A percentile compares a stretch with the other conserved stretches of the same genome.
phyloP scores from a whole-genome alignment of 805 yeast genomes.

The Candida michaelii region DNA sequence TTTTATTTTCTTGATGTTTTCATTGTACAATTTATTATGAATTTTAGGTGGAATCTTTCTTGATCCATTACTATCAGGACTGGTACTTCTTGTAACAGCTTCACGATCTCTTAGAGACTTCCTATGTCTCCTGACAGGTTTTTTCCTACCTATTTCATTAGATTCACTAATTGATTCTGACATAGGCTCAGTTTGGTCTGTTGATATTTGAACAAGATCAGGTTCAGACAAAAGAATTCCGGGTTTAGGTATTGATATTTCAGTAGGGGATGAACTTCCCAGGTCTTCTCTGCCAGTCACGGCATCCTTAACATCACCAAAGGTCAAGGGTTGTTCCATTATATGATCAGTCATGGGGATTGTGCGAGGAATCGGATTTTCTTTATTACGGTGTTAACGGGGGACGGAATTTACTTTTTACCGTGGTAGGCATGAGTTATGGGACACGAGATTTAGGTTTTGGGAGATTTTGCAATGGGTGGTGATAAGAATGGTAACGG shows the following conservation, averaged over 20 bases:
- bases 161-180: neutral
- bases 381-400: too few relatives aligned
- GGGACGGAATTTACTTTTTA: too few relatives aligned
- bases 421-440: too few relatives aligned
- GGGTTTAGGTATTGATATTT: neutral
- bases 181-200: neutral
- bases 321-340: conserved; percentile 7
- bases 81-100: conserved; percentile 10
- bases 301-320: conserved; percentile 4
- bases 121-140: conserved; percentile 12
- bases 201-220: neutral
- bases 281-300: neutral
- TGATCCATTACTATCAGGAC: conserved; percentile 15
- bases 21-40: conserved; percentile 31
- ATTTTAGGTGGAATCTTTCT: conserved; percentile 24
- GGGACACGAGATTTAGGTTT: too few relatives aligned
- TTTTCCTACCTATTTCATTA: neutral
- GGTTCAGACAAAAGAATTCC: neutral
- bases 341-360: neutral
- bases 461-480: too few relatives aligned
- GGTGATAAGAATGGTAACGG: too few relatives aligned
- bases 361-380: neutral
- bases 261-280: neutral
- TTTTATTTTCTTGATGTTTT: conserved; percentile 17
- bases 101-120: conserved; percentile 14